Evolutionary conservation across 495 filamentous ascomycete genomes (phyloP), one percentile per base, ranked within the genome.

Genomic region (Penicillium paradoxum): DNA sequence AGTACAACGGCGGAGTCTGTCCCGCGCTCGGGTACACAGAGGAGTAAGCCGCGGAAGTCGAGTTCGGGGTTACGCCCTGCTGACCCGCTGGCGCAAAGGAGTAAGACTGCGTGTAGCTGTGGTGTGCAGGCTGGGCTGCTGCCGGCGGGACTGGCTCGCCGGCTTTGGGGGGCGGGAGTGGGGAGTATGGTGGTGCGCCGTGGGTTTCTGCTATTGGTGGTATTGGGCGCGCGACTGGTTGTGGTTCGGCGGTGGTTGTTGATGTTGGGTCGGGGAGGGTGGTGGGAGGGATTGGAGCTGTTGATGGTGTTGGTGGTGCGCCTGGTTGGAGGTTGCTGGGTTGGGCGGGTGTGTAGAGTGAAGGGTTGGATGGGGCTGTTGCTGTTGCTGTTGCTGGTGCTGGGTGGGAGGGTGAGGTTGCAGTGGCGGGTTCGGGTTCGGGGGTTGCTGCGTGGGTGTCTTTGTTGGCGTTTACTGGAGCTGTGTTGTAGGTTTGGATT

Each of bases 401-500:
- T 22, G 49, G 58, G 56, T 59, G 48, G 1, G 63, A 40, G 18
- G 60, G 24, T n/a, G 52, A 36, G 2, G 45, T 65, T 55, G 56
- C 25, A 60, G 53, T 59, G 73, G 68, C 49, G 81, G 80, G 66
- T 79, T 67, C 43, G 74, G 74, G 44, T 4, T 54, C 32, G 1
- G 53, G 49, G n/a, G 56, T 59, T 13, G 55, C 39, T 45, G 55
- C 45, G 2, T 52, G 43, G 3, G 60, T 66, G 24, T 49, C 53
- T 36, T 61, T 47, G 49, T 65, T 73, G 9, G 76, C 60, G 44
- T 72, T 79, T 58, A 87, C 80, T 43, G 84, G 82, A 41, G 78
- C 77, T 34, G 83, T 70, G 18, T 73, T 78, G 72, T 84, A 80
- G 24, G 84, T 73, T 37, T 68, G 77, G 55, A 87, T 79, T 4